A percentile compares a stretch with the other conserved stretches of the same genome.
Evolutionary conservation across 169 alveolate species (phyloP).

Genomic region (Babesia ovis): DNA sequence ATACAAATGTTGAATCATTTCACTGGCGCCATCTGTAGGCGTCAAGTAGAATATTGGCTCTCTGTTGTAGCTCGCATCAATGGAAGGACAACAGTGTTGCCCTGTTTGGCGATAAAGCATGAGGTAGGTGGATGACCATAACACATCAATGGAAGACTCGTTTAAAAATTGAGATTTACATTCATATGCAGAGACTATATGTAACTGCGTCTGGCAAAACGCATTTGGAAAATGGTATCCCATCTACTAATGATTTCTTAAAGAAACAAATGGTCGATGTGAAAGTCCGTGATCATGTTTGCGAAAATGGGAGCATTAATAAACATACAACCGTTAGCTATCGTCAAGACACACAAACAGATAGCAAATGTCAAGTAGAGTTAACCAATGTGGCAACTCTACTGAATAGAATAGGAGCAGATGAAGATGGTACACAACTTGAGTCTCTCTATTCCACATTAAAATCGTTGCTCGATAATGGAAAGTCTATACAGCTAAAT

Average conservation of each 20-base stretch:
- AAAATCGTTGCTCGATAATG: background rate
- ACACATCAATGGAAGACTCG: background rate
- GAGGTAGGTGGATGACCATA: background rate
- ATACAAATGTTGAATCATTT: background rate
- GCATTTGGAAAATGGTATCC: background rate
- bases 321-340: background rate
- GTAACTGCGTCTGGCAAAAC: background rate
- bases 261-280: background rate
- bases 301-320: background rate
- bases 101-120: background rate
- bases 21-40: background rate
- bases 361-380: background rate
- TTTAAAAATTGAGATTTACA: background rate
- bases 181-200: background rate
- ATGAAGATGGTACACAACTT: background rate
- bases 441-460: background rate
- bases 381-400: background rate
- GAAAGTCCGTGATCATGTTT: background rate
- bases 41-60: background rate
- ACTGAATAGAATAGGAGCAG: background rate
- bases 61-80: background rate
- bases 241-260: background rate
- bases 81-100: background rate
- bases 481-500: background rate
- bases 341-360: background rate